Conservation (phyloP, 106 monocot species). For the Amphibolis antarctica region DNA sequence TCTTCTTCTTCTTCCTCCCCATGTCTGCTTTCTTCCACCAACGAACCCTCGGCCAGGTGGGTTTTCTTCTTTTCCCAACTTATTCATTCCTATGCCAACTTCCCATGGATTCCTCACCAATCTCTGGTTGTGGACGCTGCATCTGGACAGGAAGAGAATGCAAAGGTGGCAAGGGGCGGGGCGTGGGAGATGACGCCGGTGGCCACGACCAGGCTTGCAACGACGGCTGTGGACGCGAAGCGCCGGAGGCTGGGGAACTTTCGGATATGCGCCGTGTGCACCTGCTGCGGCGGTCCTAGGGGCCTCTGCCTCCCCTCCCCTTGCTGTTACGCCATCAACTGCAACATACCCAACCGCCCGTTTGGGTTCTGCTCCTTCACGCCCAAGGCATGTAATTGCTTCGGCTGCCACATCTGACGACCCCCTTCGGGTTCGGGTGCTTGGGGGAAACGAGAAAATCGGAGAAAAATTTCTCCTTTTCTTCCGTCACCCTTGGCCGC, state of each 20-base stretch:
- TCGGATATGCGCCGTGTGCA: constrained; percentile 84
- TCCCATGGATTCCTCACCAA: too few relatives aligned
- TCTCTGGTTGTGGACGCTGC: too few relatives aligned
- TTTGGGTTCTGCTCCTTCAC: constrained; percentile 93
- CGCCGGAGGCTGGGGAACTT: constrained; percentile 57
- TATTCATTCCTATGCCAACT: neutral
- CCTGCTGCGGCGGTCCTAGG: constrained; percentile 79
- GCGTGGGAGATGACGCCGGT: constrained; percentile 15
- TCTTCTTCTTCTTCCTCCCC: constrained; percentile 12
- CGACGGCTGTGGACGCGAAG: constrained; percentile 14
- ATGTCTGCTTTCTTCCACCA: neutral
- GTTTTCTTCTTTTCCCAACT: neutral
- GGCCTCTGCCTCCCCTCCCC: constrained; percentile 79
- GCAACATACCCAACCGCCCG: constrained; percentile 94
- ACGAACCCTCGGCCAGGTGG: constrained; percentile 7
- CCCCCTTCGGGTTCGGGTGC: too few relatives aligned
- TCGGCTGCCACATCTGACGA: constrained; percentile 55
- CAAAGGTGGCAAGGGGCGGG: neutral
- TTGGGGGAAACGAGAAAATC: too few relatives aligned
- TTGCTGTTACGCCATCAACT: constrained; percentile 95
- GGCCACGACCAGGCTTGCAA: neutral
- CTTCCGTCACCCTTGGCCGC: too few relatives aligned
- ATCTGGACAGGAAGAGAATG: neutral
- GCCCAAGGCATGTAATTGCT: constrained; percentile 77
- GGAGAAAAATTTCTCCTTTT: too few relatives aligned